Evolutionary conservation across 805 yeast genomes (phyloP), one percentile per base, ranked within the genome.

Genomic region (Lachancea lanzarotensis): DNA sequence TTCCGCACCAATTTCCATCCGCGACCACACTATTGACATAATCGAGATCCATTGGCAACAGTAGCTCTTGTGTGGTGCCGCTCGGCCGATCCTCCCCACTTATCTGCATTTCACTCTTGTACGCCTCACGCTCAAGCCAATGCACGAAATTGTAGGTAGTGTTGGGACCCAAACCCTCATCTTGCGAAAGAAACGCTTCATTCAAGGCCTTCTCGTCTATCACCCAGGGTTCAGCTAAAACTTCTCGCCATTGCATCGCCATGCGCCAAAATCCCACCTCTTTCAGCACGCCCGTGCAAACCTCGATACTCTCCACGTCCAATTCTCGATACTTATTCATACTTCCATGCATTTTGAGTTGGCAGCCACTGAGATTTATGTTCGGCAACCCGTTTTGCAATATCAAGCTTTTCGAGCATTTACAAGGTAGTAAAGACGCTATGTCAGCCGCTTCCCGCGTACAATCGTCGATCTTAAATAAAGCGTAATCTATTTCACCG

Each of bases 261-360:
- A 38, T 43, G 22, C 48, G 48, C 75, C 76, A 72, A 59, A 70
- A 69, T 8, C 53, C 48, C 8, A 70, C 38, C 43, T 73, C 74
- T 3, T 43, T 42, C 3, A 37, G 49, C 9, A 71, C 27, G 12
- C 57, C 57, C 4, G 47, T 43, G 11, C 45, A 38, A n/a, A 61
- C 42, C 33, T 50, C 56, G 2, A 67, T 39, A 18, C 49, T 46
- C 1, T 62, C 62, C 0, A 65, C 66, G 6, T 57, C 53, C 1
- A 73, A 19, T 42, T 72, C 75, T 11, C 50, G 39, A 22, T 20
- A 43, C 17, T 45, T 49, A 0, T 46, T 52, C 18, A 32, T 43
- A 15, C 3, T 13, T 0, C 75, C 75, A 18, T 47, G 42, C 0
- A 67, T 43, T 17, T 53, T 51, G 3, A 70, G 44, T 26, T 62